These are phyloP conservation scores for Boletus subcaerulescens DNA, from an alignment of 768 basidiomycete genomes.

Conservation along the genomic window DNA sequence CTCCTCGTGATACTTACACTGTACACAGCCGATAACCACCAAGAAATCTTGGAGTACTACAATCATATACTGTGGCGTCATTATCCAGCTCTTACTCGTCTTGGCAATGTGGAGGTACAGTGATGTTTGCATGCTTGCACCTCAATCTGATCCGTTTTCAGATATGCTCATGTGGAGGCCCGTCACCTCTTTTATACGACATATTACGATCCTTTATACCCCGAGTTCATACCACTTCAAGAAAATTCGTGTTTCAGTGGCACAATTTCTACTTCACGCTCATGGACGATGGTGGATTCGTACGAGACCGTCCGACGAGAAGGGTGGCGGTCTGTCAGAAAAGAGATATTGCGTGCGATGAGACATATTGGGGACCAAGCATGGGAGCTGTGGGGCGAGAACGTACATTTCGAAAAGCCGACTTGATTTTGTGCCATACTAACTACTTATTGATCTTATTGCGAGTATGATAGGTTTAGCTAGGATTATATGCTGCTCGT, in stretches of 20 bases:
- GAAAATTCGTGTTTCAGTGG: slow-evolving; percentile 24
- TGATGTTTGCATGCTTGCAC: not conserved
- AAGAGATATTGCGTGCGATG: slow-evolving; percentile 39
- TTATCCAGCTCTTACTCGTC: slow-evolving; percentile 46
- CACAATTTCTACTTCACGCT: slow-evolving; percentile 35
- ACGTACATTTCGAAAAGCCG: slow-evolving; percentile 26
- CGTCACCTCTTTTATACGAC: slow-evolving; percentile 63
- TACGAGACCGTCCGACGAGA: slow-evolving; percentile 38
- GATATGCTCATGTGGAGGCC: slow-evolving; percentile 47
- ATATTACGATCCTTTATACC: slow-evolving; percentile 77
- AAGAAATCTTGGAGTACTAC: slow-evolving; percentile 25
- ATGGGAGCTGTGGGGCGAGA: slow-evolving; percentile 45
- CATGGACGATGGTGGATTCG: slow-evolving; percentile 38
- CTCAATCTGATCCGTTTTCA: slow-evolving; percentile 13
- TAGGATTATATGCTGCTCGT: slow-evolving; percentile 12
- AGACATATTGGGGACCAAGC: slow-evolving; percentile 37
- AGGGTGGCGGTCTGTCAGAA: slow-evolving; percentile 38
- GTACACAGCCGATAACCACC: slow-evolving; percentile 17
- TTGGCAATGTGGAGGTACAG: slow-evolving; percentile 59
- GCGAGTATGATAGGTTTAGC: slow-evolving; percentile 11
- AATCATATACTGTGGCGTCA: slow-evolving; percentile 36
- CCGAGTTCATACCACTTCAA: slow-evolving; percentile 59
- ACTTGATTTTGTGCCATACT: slow-evolving; percentile 19
- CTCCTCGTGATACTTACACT: slow-evolving; percentile 7
- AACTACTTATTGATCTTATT: slow-evolving; percentile 21